Percentiles rank a stretch among this genome's conserved stretches.
phyloP scores from a whole-genome alignment of 495 filamentous ascomycete genomes.

The Sabuloglossum arenarium region DNA sequence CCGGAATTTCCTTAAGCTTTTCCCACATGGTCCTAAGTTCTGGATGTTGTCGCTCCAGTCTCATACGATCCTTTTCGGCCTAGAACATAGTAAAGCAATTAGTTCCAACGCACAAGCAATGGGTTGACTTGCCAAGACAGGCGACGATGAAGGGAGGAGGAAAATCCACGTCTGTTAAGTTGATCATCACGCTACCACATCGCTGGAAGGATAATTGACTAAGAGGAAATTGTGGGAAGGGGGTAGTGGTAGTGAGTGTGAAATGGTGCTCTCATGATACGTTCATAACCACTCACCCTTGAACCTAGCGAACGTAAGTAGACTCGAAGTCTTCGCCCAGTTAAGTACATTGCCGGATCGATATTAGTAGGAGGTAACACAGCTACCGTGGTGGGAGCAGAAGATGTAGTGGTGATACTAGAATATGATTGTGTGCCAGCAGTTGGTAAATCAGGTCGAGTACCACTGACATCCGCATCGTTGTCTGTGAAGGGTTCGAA shows the following conservation, averaged over 20 bases:
- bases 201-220: background rate
- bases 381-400: background rate
- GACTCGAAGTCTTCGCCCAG: background rate
- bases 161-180: background rate
- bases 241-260: background rate
- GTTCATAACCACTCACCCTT: no score
- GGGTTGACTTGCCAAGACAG: no score
- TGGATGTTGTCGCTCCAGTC: slow-evolving; percentile 60
- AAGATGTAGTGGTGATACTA: background rate
- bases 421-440: background rate
- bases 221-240: no score
- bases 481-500: background rate
- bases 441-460: background rate
- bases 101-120: no score
- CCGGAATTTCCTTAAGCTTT: slow-evolving; percentile 42
- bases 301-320: background rate
- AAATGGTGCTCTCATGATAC: background rate
- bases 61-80: slow-evolving; percentile 25
- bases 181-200: background rate
- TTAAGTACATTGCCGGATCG: background rate
- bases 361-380: no score
- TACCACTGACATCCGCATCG: background rate
- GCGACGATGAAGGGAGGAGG: background rate
- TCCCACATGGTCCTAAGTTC: slow-evolving; percentile 66
- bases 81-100: background rate